Evolutionary conservation across 179 eudicot genomes (phyloP).

Genomic region (Silene noctiflora): DNA sequence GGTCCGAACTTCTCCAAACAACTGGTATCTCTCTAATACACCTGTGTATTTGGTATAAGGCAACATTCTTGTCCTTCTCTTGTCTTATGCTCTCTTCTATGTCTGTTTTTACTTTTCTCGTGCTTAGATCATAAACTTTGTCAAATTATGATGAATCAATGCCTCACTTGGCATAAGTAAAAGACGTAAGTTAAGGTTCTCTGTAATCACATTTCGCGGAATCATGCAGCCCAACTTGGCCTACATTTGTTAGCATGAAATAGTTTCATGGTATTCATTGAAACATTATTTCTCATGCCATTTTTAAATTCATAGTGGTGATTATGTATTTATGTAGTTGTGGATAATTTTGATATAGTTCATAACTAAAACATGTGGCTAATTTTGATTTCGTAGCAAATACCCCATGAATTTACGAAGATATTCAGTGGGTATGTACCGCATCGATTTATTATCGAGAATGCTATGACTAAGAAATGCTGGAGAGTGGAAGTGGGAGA

Average conservation of each 20-base stretch:
- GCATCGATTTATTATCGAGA: slow-evolving; percentile 34
- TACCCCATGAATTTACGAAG: slow-evolving; percentile 31
- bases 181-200: no score
- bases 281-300: background rate
- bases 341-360: background rate
- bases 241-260: no score
- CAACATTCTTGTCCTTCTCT: no score
- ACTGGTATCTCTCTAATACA: slow-evolving; percentile 21
- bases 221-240: no score
- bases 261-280: no score
- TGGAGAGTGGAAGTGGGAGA: slow-evolving; percentile 33
- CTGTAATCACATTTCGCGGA: no score
- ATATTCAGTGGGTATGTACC: slow-evolving; percentile 27
- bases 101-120: background rate
- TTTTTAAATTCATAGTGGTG: background rate
- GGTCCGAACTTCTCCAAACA: slow-evolving; percentile 25
- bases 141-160: no score
- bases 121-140: background rate
- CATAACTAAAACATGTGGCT: background rate
- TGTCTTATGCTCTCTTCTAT: no score
- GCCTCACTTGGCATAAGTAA: no score
- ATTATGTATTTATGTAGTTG: background rate
- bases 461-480: slow-evolving; percentile 22
- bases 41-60: no score
- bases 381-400: slow-evolving; percentile 20